Conservation (phyloP, 176 grass and related monocot genomes). For the Phoenix roebelenii region DNA sequence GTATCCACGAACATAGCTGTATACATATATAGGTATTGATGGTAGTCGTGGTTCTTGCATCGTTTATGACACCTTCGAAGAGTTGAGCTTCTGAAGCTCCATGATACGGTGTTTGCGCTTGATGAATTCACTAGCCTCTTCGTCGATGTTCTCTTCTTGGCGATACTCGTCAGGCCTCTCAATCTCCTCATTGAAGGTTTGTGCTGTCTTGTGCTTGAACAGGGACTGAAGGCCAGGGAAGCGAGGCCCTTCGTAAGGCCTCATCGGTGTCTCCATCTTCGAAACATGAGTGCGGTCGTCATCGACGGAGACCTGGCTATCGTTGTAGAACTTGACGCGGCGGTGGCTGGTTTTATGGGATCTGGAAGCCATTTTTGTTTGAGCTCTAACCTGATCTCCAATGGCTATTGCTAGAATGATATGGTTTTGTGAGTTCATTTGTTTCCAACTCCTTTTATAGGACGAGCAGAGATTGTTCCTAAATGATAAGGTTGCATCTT, state of each 20-base stretch:
- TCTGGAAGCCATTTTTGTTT: not conserved
- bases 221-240: slow-evolving; percentile 21
- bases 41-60: no score
- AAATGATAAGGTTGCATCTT: slow-evolving; percentile 27
- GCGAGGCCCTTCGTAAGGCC: slow-evolving; percentile 7
- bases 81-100: slow-evolving; percentile 60
- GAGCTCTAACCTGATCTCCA: not conserved
- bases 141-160: slow-evolving; percentile 36
- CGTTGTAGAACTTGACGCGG: slow-evolving; percentile 17
- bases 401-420: slow-evolving; percentile 15
- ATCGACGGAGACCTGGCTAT: not conserved
- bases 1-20: no score
- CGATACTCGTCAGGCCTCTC: no score
- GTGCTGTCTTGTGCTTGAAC: slow-evolving; percentile 13
- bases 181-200: not conserved
- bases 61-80: slow-evolving; percentile 41
- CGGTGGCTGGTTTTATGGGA: not conserved
- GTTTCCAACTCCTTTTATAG: slow-evolving; percentile 44
- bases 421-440: slow-evolving; percentile 24
- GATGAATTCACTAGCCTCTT: slow-evolving; percentile 52
- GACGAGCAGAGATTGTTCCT: slow-evolving; percentile 8
- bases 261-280: not conserved
- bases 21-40: no score
- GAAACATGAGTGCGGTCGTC: not conserved
- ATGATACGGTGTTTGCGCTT: slow-evolving; percentile 31